Evolutionary conservation across 305 asterid genomes (phyloP), one percentile per base, ranked within the genome.

Genomic region (Striga hermonthica): DNA sequence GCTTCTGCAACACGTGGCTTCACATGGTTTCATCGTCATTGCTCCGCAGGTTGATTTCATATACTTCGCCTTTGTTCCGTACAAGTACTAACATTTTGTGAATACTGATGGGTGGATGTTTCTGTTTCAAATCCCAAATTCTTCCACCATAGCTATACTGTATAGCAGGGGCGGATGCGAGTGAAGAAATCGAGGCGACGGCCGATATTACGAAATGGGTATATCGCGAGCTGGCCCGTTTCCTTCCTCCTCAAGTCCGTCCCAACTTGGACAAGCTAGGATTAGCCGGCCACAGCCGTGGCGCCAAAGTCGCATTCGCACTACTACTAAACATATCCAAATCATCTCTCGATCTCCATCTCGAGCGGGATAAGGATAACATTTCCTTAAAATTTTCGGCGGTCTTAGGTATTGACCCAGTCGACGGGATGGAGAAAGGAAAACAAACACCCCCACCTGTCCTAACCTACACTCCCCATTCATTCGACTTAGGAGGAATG

Each of bases 281-380:
- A 4, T 75, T 92, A 10, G 82, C 88, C 1, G 97, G 98, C 48
- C 98, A 92, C 37, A 89, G 97, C 36, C 84, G 97, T 0, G 98
- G 97, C 9, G 98, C 93, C 12, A 92, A 92, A 76, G 97, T 80
- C 1, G 95, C 95, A 0, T 92, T 92, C 41, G 93, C 84, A 9
- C 60, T 86, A 7, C 86, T 93, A 22, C 80, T 85, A 14, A 47
- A 45, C 3, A 81, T 77, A n/a, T 14, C 55, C 3, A 81, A 79
- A 44, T 31, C 79, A 39, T 59, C 65, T 35, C 9, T 63, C 1
- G 69, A 41, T 5, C 8, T 5, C 80, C 4, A 44, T 8, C 11
- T 1, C 31, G 31, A 22, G 1, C 31, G 31, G 31, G 31, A 22
- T 22, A 22, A 22, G 31, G 31, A 22, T 2, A 22, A 22, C 31